Percentiles rank a stretch among this genome's conserved stretches.
Conservation (phyloP, 23 red algal genomes). For the Gracilaria domingensis region DNA sequence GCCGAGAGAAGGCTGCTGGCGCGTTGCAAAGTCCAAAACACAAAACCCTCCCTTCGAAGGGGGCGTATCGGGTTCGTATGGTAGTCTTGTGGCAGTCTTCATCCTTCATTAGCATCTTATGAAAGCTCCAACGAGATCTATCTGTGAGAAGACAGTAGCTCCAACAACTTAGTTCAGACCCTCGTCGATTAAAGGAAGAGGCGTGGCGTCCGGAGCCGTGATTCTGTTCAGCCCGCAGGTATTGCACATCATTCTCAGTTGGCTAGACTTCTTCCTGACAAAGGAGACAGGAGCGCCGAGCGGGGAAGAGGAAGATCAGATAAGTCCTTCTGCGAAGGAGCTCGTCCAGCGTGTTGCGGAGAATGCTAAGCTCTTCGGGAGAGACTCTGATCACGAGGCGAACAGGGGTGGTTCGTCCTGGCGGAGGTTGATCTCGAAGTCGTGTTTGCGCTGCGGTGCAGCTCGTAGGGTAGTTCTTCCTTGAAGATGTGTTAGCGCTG, state of each 20-base stretch:
- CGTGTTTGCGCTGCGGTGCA: background rate
- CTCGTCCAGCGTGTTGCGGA: background rate
- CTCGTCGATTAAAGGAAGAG: constrained; percentile 9
- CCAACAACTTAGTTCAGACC: background rate
- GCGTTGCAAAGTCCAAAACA: constrained; percentile 14
- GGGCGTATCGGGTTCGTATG: background rate
- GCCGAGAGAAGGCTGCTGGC: background rate
- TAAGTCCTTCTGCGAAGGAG: constrained; percentile 19
- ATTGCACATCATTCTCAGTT: constrained; percentile 40
- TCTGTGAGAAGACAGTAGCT: constrained; percentile 35
- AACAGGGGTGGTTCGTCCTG: constrained; percentile 22
- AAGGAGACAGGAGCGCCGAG: constrained; percentile 15
- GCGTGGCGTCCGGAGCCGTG: constrained; percentile 10
- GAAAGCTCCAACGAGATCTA: background rate
- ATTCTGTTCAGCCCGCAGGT: constrained; percentile 29
- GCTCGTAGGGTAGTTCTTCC: constrained; percentile 10
- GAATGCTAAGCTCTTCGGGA: background rate
- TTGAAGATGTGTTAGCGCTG: constrained; percentile 8
- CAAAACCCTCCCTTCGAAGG: background rate
- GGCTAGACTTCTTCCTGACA: constrained; percentile 1
- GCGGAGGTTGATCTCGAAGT: constrained; percentile 34
- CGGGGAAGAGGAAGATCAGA: background rate
- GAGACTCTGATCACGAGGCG: background rate
- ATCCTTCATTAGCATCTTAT: background rate
- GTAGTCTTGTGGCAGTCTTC: background rate